Percentiles rank a stretch among this genome's conserved stretches.
Conservation (phyloP, 805 yeast species). For the Lipomyces orientalis region DNA sequence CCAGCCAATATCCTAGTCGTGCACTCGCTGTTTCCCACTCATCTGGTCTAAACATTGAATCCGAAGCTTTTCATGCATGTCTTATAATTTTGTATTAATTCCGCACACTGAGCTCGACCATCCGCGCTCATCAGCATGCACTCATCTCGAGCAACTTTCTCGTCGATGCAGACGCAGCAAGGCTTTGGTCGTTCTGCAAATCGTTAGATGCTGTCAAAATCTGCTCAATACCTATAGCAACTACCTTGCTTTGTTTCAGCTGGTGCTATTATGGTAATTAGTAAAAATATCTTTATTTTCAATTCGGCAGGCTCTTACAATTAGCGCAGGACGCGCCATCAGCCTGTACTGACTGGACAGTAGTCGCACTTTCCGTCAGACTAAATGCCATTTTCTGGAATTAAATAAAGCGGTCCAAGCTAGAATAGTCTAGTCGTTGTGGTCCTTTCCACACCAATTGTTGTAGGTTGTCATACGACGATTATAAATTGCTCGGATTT, state of each 20-base stretch:
- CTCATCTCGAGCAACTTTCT: constrained; percentile 82
- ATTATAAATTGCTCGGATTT: background rate
- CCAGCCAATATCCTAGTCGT: background rate
- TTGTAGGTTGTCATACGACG: background rate
- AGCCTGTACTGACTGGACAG: background rate
- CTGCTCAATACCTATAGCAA: background rate
- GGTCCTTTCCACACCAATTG: background rate
- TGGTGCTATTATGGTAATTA: background rate
- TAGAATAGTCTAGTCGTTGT: background rate
- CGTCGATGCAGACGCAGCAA: constrained; percentile 92
- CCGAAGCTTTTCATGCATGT: constrained; percentile 92
- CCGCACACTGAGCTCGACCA: constrained; percentile 81
- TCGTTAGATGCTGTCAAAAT: background rate
- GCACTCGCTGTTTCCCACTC: background rate
- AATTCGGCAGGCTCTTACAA: background rate
- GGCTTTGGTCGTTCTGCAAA: constrained; percentile 78
- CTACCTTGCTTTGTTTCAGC: background rate
- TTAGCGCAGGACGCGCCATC: background rate
- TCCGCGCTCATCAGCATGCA: constrained; percentile 83
- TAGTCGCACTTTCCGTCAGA: background rate
- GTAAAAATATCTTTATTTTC: background rate
- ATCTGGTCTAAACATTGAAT: constrained; percentile 54
- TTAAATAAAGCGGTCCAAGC: no score
- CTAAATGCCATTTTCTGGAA: background rate
- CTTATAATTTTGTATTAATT: constrained; percentile 74